Base-by-base conservation (phyloP, 495 filamentous ascomycete species). In the Xylaria nigripes region DNA sequence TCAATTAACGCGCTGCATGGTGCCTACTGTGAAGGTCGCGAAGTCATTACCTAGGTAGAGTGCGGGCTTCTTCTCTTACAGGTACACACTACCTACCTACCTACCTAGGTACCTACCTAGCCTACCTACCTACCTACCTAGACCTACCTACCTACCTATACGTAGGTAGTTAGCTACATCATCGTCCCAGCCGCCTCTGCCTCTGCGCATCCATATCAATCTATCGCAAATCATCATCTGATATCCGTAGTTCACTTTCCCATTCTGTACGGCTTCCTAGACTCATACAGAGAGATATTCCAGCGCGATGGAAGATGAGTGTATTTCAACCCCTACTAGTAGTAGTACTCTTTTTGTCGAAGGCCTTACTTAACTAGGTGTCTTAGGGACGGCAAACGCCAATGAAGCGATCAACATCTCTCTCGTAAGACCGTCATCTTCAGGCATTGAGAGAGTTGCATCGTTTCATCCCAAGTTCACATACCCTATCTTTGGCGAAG, bases 401-500 rank as follows among this genome's bases (percentile, higher is more conserved):
- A 92, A 86, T 61, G 81, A 91, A 68, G 86, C 86, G 58, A 58
- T 92, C 24, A 70, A 79, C 23, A 76, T 94, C 58, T 86, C 85
- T 9, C 70, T 94, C 42, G 76, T 90, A 38, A 76, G 78, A 56
- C 79, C 86, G 1, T 69, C 72, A 12, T 66, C 76, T 6, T 64
- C 73, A 32, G 78, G 76, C 52, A 72, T 80, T 18, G 80, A 80
- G 60, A 80, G 78, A 3, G 61, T 86, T 27, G 74, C 76, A 18
- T 77, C 75, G 50, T 96, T 97, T 70, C 78, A 87, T 53, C 93
- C 93, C 1, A 79, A 79, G 61, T 93, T 92, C 68, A 96, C 90
- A 18, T 96, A 96, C 67, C 72, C 86, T 0, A 86, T 99, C 51
- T 97, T 96, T 62, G 92, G 90, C 62, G 85, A 96, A 15, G 84